These are phyloP conservation scores for Elaeis oleifera DNA, from an alignment of 202 grass and related monocot species.

Conservation along the genomic window DNA sequence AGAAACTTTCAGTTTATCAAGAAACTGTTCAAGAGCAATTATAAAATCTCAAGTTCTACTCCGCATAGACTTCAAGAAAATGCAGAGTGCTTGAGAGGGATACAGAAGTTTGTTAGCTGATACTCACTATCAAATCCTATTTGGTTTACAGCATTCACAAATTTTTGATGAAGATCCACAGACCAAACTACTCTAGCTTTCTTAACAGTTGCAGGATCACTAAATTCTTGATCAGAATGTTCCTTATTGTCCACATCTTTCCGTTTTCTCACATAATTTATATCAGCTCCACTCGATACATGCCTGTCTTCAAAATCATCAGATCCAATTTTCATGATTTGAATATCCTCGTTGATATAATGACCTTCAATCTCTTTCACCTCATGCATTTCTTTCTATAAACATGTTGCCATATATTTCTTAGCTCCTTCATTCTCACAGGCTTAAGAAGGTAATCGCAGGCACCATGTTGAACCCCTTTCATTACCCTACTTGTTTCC, in stretches of 20 bases:
- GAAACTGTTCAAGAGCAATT: no score
- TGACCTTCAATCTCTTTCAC: conserved; percentile 1
- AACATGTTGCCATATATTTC: conserved; percentile 24
- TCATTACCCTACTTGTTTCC: conserved; percentile 5
- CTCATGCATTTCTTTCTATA: conserved; percentile 9
- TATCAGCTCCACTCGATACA: background rate
- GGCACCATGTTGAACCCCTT: conserved; percentile 8
- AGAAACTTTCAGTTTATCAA: no score
- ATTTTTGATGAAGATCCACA: conserved; percentile 23
- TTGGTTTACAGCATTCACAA: conserved; percentile 21
- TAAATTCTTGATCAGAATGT: no score
- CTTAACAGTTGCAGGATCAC: background rate
- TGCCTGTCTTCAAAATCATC: background rate
- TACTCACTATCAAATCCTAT: conserved; percentile 20
- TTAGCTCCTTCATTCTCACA: conserved; percentile 9
- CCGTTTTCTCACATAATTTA: conserved; percentile 3
- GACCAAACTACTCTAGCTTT: conserved; percentile 21
- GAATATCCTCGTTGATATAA: background rate
- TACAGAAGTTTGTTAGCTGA: background rate
- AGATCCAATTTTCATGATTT: background rate
- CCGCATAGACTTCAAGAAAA: no score
- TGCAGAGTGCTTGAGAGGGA: no score
- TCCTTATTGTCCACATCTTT: background rate
- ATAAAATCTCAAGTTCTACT: no score
- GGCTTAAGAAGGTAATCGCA: conserved; percentile 28